A percentile compares a stretch with the other conserved stretches of the same genome.
Conservation (phyloP, 148 eudicot species). For the Vaccinium darrowii region DNA sequence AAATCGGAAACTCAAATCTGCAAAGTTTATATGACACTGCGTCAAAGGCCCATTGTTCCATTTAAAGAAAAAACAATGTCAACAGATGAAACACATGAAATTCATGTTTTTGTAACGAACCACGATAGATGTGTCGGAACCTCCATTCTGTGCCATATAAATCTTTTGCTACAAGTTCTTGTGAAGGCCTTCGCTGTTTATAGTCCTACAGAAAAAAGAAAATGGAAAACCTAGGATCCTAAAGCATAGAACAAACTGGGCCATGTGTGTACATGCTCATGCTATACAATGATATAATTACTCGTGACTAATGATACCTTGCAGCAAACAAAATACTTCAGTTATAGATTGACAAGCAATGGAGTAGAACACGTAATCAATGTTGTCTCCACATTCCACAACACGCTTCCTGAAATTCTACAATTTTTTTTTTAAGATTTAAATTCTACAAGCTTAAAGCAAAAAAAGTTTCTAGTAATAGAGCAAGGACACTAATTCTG, state of each 20-base stretch:
- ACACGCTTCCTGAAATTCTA: neutral
- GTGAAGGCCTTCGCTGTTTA: slow-evolving; percentile 95
- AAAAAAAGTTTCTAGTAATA: neutral
- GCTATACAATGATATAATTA: neutral
- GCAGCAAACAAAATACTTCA: neutral
- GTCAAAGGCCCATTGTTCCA: neutral
- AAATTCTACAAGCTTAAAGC: neutral
- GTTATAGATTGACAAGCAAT: neutral
- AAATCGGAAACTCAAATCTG: neutral
- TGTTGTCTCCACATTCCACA: neutral
- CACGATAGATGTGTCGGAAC: slow-evolving; percentile 90
- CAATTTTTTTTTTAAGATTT: no score
- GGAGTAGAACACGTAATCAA: neutral
- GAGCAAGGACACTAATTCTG: neutral
- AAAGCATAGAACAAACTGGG: neutral
- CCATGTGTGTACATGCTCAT: neutral
- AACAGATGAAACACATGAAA: neutral
- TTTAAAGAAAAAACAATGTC: neutral
- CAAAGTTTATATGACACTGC: neutral
- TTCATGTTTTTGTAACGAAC: slow-evolving; percentile 28
- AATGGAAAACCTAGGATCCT: neutral
- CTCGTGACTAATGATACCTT: no score
- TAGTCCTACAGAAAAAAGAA: slow-evolving; percentile 55
- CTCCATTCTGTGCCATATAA: slow-evolving; percentile 88
- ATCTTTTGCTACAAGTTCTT: slow-evolving; percentile 95